phyloP scores from a whole-genome alignment of 176 grass and related monocot genomes.

The Metroxylon sagu region DNA sequence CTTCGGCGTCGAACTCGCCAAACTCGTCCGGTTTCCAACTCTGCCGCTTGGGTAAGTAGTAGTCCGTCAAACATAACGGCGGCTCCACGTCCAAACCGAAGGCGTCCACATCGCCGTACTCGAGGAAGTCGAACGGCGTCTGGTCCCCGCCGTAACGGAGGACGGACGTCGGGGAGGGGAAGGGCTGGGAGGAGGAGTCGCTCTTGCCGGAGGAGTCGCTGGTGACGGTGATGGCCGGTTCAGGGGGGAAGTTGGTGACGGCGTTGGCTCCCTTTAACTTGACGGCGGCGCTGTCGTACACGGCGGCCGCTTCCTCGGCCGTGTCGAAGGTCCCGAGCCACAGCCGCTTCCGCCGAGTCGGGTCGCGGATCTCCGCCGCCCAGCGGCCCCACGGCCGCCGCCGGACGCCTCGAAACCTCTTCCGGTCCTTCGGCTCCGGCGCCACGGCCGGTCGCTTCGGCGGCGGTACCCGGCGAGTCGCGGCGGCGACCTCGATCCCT shows the following conservation, averaged over 20 bases:
- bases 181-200: conserved; percentile 1
- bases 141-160: conserved; percentile 2
- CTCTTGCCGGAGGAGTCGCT: too few species aligned
- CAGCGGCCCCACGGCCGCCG: conserved; percentile 19
- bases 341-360: background rate
- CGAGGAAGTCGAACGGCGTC: background rate
- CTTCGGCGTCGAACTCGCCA: conserved; percentile 21
- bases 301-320: background rate
- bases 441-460: background rate
- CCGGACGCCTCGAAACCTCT: conserved; percentile 18
- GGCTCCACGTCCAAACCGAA: background rate
- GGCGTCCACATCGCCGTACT: conserved; percentile 12
- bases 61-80: conserved; percentile 25
- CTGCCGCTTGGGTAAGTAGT: conserved; percentile 24
- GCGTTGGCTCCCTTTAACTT: conserved; percentile 14
- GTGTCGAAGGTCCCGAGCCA: too few species aligned
- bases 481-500: too few species aligned
- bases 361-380: conserved; percentile 24
- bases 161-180: conserved; percentile 20
- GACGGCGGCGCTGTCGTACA: conserved; percentile 13
- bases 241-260: conserved; percentile 6
- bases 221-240: background rate
- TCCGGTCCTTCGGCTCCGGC: background rate
- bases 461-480: background rate
- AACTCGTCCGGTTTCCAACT: conserved; percentile 38